Percentiles rank a stretch among this genome's conserved stretches.
Conservation (phyloP, 768 basidiomycete genomes). For the Podaxis rugospora region DNA sequence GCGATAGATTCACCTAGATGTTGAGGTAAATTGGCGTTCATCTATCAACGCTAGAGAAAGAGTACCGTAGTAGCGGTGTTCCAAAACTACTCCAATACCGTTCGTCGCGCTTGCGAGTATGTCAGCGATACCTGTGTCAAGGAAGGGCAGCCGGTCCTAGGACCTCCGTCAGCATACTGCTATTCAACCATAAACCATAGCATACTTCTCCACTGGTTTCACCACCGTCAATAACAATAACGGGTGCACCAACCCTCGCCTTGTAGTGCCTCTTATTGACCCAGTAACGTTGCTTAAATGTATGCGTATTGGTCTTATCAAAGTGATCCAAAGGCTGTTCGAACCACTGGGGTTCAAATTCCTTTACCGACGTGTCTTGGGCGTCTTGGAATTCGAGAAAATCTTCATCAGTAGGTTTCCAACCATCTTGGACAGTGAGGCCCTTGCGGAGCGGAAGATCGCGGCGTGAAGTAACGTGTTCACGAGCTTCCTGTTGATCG, state of each 20-base stretch:
- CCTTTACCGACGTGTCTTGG: constrained; percentile 11
- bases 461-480: constrained; percentile 13
- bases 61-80: constrained; percentile 86
- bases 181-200: not conserved
- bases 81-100: constrained; percentile 88
- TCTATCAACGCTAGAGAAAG: not conserved
- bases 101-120: constrained; percentile 80
- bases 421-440: constrained; percentile 18
- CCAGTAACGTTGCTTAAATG: constrained; percentile 92
- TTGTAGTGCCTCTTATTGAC: constrained; percentile 79
- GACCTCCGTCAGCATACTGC: not conserved
- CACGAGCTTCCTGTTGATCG: constrained; percentile 21
- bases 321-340: constrained; percentile 86
- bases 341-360: constrained; percentile 67
- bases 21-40: not conserved
- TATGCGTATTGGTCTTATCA: constrained; percentile 44
- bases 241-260: constrained; percentile 67
- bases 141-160: constrained; percentile 48
- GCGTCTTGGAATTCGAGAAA: not conserved
- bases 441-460: constrained; percentile 15
- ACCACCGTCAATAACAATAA: constrained; percentile 89
- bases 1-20: constrained; percentile 13
- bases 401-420: constrained; percentile 13
- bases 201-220: constrained; percentile 83
- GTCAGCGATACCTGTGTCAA: constrained; percentile 81